Conservation (phyloP, 2,329 filamentous ascomycete genomes). For the Alternaria postmessia region DNA sequence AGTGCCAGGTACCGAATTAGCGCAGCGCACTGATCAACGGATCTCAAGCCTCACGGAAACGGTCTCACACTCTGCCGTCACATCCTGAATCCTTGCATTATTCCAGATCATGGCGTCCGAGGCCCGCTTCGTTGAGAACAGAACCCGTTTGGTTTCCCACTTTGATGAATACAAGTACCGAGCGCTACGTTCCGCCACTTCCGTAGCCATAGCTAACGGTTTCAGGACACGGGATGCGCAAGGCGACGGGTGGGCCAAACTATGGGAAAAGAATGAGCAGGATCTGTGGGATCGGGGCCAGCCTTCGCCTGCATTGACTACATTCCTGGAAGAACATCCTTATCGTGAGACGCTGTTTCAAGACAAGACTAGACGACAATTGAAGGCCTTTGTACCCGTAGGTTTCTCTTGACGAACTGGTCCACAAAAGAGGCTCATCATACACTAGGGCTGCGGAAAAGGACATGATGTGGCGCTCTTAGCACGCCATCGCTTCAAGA, state of each 20-base stretch:
- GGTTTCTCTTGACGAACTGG: background rate
- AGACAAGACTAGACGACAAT: constrained; percentile 42
- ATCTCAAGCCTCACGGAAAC: background rate
- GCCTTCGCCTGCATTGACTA: constrained; percentile 61
- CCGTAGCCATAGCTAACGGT: constrained; percentile 6
- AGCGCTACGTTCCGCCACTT: background rate
- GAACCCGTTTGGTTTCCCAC: constrained; percentile 19
- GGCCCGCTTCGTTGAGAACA: constrained; percentile 16
- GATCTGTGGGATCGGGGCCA: constrained; percentile 64
- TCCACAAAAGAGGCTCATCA: background rate
- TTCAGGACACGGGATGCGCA: constrained; percentile 21
- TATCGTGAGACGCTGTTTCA: constrained; percentile 37
- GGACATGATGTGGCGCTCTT: constrained; percentile 82
- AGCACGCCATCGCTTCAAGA: constrained; percentile 75
- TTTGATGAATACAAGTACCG: constrained; percentile 22
- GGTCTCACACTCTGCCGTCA: constrained; percentile 6
- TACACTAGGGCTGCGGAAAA: constrained; percentile 69
- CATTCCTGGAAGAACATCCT: constrained; percentile 20
- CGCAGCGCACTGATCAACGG: constrained; percentile 4
- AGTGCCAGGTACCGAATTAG: constrained; percentile 4
- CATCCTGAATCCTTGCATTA: constrained; percentile 7
- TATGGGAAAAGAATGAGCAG: constrained; percentile 61
- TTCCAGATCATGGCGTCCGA: constrained; percentile 18
- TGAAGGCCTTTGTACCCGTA: constrained; percentile 72
- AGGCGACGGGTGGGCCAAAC: constrained; percentile 56